phyloP scores from a whole-genome alignment of 768 basidiomycete genomes.

The Rhodotorula babjevae region DNA sequence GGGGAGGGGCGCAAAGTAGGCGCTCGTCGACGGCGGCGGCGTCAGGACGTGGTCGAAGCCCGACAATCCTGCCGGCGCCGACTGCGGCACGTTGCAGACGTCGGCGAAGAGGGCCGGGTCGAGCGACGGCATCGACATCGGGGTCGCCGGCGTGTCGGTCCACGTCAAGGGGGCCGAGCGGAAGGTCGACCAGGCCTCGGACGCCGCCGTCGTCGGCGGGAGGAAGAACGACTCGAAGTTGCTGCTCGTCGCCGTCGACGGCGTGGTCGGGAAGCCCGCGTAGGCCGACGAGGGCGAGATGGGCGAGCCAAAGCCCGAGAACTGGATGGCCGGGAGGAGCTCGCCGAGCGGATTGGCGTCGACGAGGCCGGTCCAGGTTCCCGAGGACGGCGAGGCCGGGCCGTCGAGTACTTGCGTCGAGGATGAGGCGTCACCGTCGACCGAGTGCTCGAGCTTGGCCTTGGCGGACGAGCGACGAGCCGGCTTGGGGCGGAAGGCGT shows the following conservation, averaged over 20 bases:
- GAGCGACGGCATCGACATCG: not conserved
- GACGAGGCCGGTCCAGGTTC: not conserved
- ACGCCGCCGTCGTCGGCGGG: not conserved
- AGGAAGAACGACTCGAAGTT: not conserved
- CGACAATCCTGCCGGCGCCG: not conserved
- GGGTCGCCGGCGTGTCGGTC: not conserved
- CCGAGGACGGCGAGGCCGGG: too few species aligned
- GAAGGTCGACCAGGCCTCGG: slow-evolving; percentile 5
- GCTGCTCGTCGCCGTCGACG: not conserved
- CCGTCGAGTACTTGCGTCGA: too few species aligned
- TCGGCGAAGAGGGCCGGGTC: not conserved
- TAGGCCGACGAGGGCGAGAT: not conserved
- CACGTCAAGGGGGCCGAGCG: not conserved
- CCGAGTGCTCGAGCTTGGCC: too few species aligned
- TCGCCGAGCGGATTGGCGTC: not conserved
- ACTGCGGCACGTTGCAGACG: not conserved
- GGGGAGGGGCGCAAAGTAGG: not conserved
- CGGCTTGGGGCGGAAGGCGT: not conserved
- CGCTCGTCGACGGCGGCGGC: not conserved
- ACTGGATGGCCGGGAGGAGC: slow-evolving; percentile 1
- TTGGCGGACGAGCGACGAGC: not conserved
- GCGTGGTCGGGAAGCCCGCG: not conserved
- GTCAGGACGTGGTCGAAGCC: too few species aligned
- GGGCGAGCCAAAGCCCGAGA: not conserved
- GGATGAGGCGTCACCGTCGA: not conserved